Evolutionary conservation across 164 flowering plant genomes (phyloP).

Genomic region (Nymphaea colorata): DNA sequence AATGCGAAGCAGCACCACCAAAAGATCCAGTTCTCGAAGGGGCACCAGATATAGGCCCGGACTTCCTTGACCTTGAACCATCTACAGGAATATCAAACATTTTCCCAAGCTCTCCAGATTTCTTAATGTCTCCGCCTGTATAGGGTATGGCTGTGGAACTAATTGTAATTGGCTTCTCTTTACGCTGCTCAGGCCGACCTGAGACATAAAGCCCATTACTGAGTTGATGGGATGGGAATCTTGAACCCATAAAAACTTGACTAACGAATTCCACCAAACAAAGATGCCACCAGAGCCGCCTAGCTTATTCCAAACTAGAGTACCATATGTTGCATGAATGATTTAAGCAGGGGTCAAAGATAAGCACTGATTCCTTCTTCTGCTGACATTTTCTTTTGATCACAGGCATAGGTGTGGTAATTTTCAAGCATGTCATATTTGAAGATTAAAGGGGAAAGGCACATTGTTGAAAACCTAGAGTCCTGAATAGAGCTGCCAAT

Average conservation of each 20-base stretch:
- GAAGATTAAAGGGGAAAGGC: too few relatives aligned
- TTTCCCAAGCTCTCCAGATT: conserved; percentile 94
- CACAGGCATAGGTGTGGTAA: too few relatives aligned
- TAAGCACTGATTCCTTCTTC: too few relatives aligned
- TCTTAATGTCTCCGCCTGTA: conserved; percentile 97
- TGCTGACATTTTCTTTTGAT: too few relatives aligned
- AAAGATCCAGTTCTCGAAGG: conserved; percentile 86
- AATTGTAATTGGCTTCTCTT: conserved; percentile 83
- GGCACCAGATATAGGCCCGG: conserved; percentile 72
- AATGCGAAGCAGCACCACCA: conserved; percentile 77
- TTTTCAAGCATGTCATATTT: too few relatives aligned
- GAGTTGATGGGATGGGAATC: conserved; percentile 90
- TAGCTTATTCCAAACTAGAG: too few relatives aligned
- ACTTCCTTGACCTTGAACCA: conserved; percentile 81
- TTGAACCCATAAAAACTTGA: conserved; percentile 62
- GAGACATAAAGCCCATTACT: conserved; percentile 91
- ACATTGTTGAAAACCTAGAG: too few relatives aligned
- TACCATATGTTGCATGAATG: too few relatives aligned
- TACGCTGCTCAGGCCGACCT: conserved; percentile 88
- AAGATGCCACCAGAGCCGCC: too few relatives aligned
- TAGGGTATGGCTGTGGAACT: conserved; percentile 87
- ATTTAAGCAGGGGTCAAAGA: too few relatives aligned
- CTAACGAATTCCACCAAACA: neutral
- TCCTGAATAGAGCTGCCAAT: too few relatives aligned
- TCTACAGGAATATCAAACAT: conserved; percentile 91